These are phyloP conservation scores for Cystofilobasidium ferigula DNA, from an alignment of 768 basidiomycete species.

Conservation along the genomic window DNA sequence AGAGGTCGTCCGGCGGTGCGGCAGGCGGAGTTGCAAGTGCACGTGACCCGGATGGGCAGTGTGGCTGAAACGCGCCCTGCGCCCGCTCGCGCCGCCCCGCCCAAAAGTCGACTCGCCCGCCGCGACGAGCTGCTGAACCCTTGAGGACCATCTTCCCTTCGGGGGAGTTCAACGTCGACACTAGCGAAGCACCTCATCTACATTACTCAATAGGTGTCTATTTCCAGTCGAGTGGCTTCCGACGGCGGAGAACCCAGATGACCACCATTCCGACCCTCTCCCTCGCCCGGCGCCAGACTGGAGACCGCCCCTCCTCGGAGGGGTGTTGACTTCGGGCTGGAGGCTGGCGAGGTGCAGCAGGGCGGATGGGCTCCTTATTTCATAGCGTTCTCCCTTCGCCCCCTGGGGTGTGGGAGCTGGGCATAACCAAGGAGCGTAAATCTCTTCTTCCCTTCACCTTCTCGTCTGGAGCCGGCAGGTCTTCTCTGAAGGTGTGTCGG, in stretches of 20 bases:
- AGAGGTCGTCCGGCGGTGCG: too few relatives aligned
- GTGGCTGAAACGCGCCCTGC: too few relatives aligned
- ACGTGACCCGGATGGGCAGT: too few relatives aligned
- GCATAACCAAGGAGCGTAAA: constrained; percentile 9
- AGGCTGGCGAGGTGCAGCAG: background rate
- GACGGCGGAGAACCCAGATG: constrained; percentile 5
- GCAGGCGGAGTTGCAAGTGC: too few relatives aligned
- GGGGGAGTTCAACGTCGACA: background rate
- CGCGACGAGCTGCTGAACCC: too few relatives aligned
- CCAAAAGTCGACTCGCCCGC: too few relatives aligned
- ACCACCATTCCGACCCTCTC: background rate
- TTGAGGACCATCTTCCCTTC: constrained; percentile 2
- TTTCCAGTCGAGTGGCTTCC: constrained; percentile 10
- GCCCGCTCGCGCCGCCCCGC: too few relatives aligned
- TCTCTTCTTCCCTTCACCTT: background rate
- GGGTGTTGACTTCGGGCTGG: constrained; percentile 4
- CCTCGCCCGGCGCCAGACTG: background rate
- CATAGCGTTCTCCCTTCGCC: constrained; percentile 3
- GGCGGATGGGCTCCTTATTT: constrained; percentile 3
- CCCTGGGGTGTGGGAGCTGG: constrained; percentile 8
- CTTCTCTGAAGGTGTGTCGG: constrained; percentile 2
- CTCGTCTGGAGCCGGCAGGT: background rate
- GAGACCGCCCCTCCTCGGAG: background rate
- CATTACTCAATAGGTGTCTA: background rate
- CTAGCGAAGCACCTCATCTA: constrained; percentile 5